Base-by-base conservation (phyloP, 2,329 filamentous ascomycete species). In the Ophiostoma fasciatum region DNA sequence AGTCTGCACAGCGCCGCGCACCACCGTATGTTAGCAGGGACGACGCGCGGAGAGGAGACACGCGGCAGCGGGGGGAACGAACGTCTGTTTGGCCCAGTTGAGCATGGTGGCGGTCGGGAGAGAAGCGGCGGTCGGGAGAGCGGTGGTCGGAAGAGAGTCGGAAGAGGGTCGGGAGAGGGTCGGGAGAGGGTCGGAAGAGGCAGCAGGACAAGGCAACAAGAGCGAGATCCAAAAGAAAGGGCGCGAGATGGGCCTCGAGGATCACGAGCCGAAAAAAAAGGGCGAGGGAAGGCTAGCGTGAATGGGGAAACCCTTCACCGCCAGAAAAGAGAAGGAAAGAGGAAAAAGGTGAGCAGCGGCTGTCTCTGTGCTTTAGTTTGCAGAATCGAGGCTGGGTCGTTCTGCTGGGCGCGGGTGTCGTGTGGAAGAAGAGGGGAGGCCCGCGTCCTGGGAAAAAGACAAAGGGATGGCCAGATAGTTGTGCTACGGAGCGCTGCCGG, bases 21-120 rank as follows among this genome's bases (percentile, higher is more conserved):
- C 10, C 13, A 5, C 32, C 17, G 27, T n/a, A 33, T 4, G 17
- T 18, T 9, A 19, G 14, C 8, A 20, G 19, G 18, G 23, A 17
- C 18, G 5, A n/a, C 7, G 10, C 7, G 10, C 20, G 21, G 11
- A 15, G 7, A 17, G 7, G 10, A 12, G 13, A 28, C 6, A 22
- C 4, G 23, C 17, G 11, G 23, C 9, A 18, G 8, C 23, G 21
- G 18, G 2, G 11, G n/a, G 12, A 11, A 45, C 82, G 61, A 67
- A 90, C 84, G 80, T 76, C 61, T 88, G 80, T 64, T 93, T 90
- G 50, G 85, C 78, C 85, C 85, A 94, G 67, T 84, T 90, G 67
- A 93, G 87, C 78, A 83, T 90, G 59, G 53, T 70, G 38, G n/a
- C n/a, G n/a, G n/a, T n/a, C n/a, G 39, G 38, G 22, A 20, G 32